phyloP scores from a whole-genome alignment of 805 yeast species.

The Ogataea trehaloabstinens region DNA sequence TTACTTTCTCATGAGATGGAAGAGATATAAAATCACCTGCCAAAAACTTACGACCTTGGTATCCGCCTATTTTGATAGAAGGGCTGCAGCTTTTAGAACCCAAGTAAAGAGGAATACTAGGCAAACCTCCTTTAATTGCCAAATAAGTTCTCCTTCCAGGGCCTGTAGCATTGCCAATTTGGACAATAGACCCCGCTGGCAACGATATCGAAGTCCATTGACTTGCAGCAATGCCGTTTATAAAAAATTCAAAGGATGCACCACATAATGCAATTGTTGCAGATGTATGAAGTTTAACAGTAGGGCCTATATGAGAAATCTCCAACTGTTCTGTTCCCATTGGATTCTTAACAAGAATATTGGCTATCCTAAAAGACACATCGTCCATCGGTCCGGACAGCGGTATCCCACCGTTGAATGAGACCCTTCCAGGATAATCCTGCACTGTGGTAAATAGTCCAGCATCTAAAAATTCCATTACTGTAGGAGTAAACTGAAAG shows the following conservation, averaged over 20 bases:
- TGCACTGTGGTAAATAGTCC: slow-evolving; percentile 96
- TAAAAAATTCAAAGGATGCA: slow-evolving; percentile 64
- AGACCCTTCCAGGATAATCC: slow-evolving; percentile 86
- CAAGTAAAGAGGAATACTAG: slow-evolving; percentile 83
- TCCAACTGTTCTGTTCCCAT: slow-evolving; percentile 82
- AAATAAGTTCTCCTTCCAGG: slow-evolving; percentile 85
- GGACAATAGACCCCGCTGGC: slow-evolving; percentile 68
- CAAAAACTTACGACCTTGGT: slow-evolving; percentile 88
- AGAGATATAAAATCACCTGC: slow-evolving; percentile 87
- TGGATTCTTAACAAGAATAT: slow-evolving; percentile 84
- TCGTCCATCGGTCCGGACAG: slow-evolving; percentile 98
- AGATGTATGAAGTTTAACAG: slow-evolving; percentile 78
- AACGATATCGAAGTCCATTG: slow-evolving; percentile 73
- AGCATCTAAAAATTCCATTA: slow-evolving; percentile 78
- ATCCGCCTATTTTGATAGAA: slow-evolving; percentile 87
- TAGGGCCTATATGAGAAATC: slow-evolving; percentile 82
- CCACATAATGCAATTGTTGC: slow-evolving; percentile 83
- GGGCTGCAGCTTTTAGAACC: slow-evolving; percentile 96
- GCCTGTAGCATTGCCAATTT: slow-evolving; percentile 66
- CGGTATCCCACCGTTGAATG: slow-evolving; percentile 91
- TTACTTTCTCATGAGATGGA: slow-evolving; percentile 57
- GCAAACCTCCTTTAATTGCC: slow-evolving; percentile 83
- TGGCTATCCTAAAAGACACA: slow-evolving; percentile 85
- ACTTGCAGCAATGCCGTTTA: slow-evolving; percentile 54
- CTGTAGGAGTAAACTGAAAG: slow-evolving; percentile 73